A percentile compares a stretch with the other conserved stretches of the same genome.
Evolutionary conservation across 192 early-diverging fungal species (phyloP).

Genomic region (Cetraspora pellucida): DNA sequence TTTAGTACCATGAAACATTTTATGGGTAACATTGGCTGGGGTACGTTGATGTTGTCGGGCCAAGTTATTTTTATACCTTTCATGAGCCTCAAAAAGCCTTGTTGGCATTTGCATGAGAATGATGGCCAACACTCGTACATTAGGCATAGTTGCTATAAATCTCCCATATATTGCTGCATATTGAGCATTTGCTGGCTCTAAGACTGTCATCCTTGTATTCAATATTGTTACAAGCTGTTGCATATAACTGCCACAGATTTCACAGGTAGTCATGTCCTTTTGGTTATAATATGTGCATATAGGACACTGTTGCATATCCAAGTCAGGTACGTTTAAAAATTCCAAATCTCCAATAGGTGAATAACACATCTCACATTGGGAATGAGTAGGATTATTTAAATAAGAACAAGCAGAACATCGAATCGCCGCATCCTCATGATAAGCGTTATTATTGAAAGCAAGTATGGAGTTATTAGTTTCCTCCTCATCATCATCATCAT

Average conservation of each 20-base stretch:
- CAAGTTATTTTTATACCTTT: slow-evolving; percentile 5
- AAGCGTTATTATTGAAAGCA: background rate
- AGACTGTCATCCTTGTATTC: background rate
- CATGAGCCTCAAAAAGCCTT: slow-evolving; percentile 17
- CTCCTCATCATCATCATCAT: background rate
- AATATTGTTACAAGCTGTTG: background rate
- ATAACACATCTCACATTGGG: slow-evolving; percentile 22
- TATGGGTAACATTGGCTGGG: background rate
- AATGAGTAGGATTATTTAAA: background rate
- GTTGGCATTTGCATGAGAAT: background rate
- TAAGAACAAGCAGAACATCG: background rate
- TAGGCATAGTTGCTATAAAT: background rate
- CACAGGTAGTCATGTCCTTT: background rate
- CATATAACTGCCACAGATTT: background rate
- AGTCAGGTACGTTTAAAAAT: background rate
- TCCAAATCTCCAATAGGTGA: background rate
- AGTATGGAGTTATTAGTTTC: background rate
- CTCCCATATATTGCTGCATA: background rate
- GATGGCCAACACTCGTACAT: background rate
- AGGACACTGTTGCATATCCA: background rate
- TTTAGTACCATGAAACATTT: slow-evolving; percentile 9
- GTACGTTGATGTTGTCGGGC: background rate
- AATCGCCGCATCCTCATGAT: background rate
- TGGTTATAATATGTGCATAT: background rate
- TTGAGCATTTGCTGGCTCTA: background rate